These are phyloP conservation scores for Phytophthora melonis DNA, from an alignment of 352 stramenopile species.

Conservation along the genomic window DNA sequence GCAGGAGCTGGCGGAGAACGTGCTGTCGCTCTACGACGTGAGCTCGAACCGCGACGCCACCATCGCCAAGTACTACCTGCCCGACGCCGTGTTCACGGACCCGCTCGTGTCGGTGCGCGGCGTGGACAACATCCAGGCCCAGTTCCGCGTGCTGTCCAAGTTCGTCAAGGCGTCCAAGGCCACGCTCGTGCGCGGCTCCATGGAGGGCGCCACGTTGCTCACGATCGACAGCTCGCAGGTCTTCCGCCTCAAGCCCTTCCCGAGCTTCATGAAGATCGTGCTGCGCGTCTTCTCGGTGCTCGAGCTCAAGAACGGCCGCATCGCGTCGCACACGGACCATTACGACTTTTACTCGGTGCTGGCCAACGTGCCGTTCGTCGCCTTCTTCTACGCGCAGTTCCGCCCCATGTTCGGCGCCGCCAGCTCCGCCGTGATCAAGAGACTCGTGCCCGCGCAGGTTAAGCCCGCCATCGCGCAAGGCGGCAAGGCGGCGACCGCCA, in stretches of 20 bases:
- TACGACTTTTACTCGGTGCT: slow-evolving; percentile 88
- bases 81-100: slow-evolving; percentile 84
- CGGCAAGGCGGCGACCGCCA: slow-evolving; percentile 12
- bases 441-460: slow-evolving; percentile 51
- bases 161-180: slow-evolving; percentile 83
- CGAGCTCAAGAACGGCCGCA: slow-evolving; percentile 83
- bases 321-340: slow-evolving; percentile 86
- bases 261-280: slow-evolving; percentile 74
- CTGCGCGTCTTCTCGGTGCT: slow-evolving; percentile 86
- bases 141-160: slow-evolving; percentile 83
- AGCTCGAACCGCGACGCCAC: slow-evolving; percentile 70
- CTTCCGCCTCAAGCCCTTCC: slow-evolving; percentile 80
- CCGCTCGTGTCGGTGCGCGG: slow-evolving; percentile 78
- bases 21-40: slow-evolving; percentile 88
- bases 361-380: slow-evolving; percentile 76
- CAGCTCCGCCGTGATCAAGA: slow-evolving; percentile 79
- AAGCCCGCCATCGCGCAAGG: slow-evolving; percentile 34
- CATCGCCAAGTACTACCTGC: slow-evolving; percentile 81
- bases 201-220: slow-evolving; percentile 79
- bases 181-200: slow-evolving; percentile 84
- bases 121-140: slow-evolving; percentile 85
- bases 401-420: slow-evolving; percentile 74
- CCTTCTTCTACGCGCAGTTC: slow-evolving; percentile 86
- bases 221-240: slow-evolving; percentile 86
- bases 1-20: slow-evolving; percentile 80